Evolutionary conservation across 2,329 filamentous ascomycete genomes (phyloP), one percentile per base, ranked within the genome.

Genomic region (Volutella citrinella): DNA sequence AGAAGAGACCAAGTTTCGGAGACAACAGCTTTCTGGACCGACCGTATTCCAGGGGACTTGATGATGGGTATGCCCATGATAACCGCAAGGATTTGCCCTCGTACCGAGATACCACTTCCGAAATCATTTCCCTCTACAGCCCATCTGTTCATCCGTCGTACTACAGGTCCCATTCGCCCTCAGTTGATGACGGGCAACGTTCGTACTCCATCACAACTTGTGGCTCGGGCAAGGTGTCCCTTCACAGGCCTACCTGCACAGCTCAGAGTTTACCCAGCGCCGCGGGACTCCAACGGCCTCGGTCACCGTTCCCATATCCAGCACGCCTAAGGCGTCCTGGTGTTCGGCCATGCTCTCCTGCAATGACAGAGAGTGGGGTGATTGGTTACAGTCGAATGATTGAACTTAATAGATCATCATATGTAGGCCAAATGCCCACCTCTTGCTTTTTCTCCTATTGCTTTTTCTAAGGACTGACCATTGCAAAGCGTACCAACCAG

Each of bases 261-360:
- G 52, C 74, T 25, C 65, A 70, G 40, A 74, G 68, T 38, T 66
- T 69, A 19, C 57, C 60, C 14, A 70, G 71, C 17, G 54, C 54
- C 15, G 52, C 51, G 27, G 54, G 59, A 19, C 48, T 70, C 31
- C 73, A 75, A 45, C 65, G 74, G n/a, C 72, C 75, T 29, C 66
- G 74, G 19, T 79, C 76, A 15, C 76, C 76, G 2, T 79, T 74
- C 40, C 73, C 73, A 15, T 79, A 80, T 38, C 75, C 76, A 17
- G 70, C 74, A 27, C 70, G 76, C 13, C 56, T 79, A 20, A 77
- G 69, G 49, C 68, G 76, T 14, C 74, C 73, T 13, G 72, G 72
- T 5, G 59, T 71, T 22, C 63, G 69, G 25, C 64, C 72, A 27
- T 58, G 65, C 18, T 76, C 72, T 10, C 72, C 71, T 11, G 69